Percentiles rank a stretch among this genome's conserved stretches.
These are phyloP conservation scores for Vaccinium macrocarpon DNA, from an alignment of 148 eudicot genomes.

Conservation along the genomic window DNA sequence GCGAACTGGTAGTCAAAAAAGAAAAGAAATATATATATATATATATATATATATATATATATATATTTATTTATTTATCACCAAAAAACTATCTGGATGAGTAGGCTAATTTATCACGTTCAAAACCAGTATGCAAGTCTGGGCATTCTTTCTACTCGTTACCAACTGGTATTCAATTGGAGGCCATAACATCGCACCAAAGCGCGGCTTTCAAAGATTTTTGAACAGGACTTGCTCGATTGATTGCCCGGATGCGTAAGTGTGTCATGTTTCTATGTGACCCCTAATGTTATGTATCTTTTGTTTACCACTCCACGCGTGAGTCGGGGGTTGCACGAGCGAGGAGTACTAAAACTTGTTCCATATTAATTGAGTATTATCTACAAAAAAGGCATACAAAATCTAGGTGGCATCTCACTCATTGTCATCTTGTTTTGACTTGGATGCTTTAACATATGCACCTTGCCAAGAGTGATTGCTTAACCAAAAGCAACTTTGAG, in stretches of 20 bases:
- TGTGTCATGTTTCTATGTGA: not conserved
- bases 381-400: not conserved
- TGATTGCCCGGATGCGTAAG: not conserved
- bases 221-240: not conserved
- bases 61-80: not conserved
- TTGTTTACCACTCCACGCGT: not conserved
- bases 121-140: not conserved
- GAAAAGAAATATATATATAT: too few relatives aligned
- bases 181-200: not conserved
- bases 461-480: not conserved
- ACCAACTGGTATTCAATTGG: not conserved
- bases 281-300: not conserved
- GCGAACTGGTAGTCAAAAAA: too few relatives aligned
- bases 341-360: not conserved
- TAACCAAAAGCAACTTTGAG: not conserved
- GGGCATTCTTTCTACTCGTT: not conserved
- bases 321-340: not conserved
- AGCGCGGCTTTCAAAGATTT: not conserved
- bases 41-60: too few relatives aligned
- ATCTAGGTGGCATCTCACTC: not conserved
- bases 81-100: not conserved
- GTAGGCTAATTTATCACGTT: not conserved
- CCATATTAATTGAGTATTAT: not conserved
- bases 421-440: not conserved
- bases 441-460: not conserved